These are phyloP conservation scores for Metarhizium brunneum DNA, from an alignment of 2,329 filamentous ascomycete genomes.

Conservation along the genomic window DNA sequence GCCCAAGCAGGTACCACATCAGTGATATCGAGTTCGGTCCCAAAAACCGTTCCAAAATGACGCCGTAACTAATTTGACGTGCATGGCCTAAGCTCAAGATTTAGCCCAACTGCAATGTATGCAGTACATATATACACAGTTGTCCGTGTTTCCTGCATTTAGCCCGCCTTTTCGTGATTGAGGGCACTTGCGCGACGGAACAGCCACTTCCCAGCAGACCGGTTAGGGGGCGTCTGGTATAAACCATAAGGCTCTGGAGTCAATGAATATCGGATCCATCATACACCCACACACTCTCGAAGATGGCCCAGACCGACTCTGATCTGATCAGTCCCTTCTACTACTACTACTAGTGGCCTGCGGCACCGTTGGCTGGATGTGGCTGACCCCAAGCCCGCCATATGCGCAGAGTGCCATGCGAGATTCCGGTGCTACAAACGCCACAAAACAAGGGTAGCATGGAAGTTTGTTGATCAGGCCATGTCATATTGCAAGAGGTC, in stretches of 20 bases:
- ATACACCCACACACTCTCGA: background rate
- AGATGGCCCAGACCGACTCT: background rate
- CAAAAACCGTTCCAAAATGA: too few relatives aligned
- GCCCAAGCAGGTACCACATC: too few relatives aligned
- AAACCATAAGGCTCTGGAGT: background rate
- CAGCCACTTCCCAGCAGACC: slow-evolving; percentile 1
- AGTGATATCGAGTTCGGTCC: too few relatives aligned
- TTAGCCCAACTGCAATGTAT: too few relatives aligned
- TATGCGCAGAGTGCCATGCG: slow-evolving; percentile 11
- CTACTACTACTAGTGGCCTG: background rate
- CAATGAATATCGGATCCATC: background rate
- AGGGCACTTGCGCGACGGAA: background rate
- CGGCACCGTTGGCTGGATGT: background rate
- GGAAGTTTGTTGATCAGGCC: background rate
- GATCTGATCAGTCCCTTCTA: background rate
- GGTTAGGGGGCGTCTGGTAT: background rate
- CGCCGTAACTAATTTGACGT: too few relatives aligned
- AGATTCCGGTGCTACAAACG: slow-evolving; percentile 11
- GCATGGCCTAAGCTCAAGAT: too few relatives aligned
- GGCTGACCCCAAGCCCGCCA: slow-evolving; percentile 2
- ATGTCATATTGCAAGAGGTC: background rate
- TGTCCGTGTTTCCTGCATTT: background rate
- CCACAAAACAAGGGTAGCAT: slow-evolving; percentile 4
- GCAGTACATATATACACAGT: too few relatives aligned
- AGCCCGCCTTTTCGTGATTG: background rate